A percentile compares a stretch with the other conserved stretches of the same genome.
phyloP scores from a whole-genome alignment of 2,329 filamentous ascomycete species.

The Aspergillus awamori region DNA sequence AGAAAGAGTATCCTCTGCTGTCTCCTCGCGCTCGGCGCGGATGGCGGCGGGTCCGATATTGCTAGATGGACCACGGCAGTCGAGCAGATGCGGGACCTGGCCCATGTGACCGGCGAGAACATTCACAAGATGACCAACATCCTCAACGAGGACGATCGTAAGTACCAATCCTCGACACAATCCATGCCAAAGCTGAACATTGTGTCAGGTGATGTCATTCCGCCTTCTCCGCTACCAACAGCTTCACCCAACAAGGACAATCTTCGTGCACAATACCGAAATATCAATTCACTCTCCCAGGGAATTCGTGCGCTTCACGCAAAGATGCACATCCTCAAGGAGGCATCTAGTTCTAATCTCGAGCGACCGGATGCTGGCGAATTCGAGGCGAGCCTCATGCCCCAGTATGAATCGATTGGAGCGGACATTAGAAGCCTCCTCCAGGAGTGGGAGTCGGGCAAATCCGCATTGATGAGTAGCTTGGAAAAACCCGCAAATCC shows the following conservation, averaged over 20 bases:
- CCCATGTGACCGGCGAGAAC: constrained; percentile 62
- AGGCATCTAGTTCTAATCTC: constrained; percentile 80
- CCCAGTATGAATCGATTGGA: constrained; percentile 94
- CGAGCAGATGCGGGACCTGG: constrained; percentile 71
- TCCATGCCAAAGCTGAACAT: constrained; percentile 17
- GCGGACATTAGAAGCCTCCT: constrained; percentile 79
- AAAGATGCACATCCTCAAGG: constrained; percentile 87
- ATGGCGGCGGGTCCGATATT: constrained; percentile 75
- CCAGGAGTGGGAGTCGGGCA: constrained; percentile 85
- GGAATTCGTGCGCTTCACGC: constrained; percentile 91
- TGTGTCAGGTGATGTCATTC: constrained; percentile 43
- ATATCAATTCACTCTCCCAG: constrained; percentile 83
- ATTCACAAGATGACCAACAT: constrained; percentile 69
- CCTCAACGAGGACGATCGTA: constrained; percentile 78
- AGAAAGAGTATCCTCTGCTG: constrained; percentile 86
- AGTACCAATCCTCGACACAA: constrained; percentile 36
- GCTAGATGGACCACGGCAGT: constrained; percentile 76
- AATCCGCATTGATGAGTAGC: constrained; percentile 76
- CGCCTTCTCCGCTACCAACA: constrained; percentile 63
- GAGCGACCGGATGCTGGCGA: constrained; percentile 72
- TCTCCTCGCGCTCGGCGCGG: constrained; percentile 82
- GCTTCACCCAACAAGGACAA: constrained; percentile 77
- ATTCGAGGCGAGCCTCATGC: constrained; percentile 75
- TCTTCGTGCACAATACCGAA: constrained; percentile 82
- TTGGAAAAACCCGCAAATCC: constrained; percentile 75